Conservation (phyloP, 257 asterid species). For the Capsicum pubescens region DNA sequence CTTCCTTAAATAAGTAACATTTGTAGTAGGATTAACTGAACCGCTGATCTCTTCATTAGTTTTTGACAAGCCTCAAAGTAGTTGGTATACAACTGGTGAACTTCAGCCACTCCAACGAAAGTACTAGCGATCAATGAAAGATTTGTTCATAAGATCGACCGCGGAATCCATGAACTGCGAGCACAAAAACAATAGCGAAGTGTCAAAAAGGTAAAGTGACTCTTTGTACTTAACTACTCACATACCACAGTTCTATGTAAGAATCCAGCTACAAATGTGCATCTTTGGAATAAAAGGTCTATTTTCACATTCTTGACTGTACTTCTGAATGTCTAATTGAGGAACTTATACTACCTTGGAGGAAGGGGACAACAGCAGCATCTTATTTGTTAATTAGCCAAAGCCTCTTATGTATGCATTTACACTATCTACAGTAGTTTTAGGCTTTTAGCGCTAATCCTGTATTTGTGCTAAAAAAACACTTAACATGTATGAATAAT, state of each 20-base stretch:
- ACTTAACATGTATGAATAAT: no score
- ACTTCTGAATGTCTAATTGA: background rate
- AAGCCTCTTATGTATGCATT: background rate
- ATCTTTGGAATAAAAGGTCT: background rate
- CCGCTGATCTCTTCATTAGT: conserved; percentile 18
- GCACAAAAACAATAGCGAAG: conserved; percentile 26
- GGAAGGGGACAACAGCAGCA: background rate
- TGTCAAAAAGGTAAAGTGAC: background rate
- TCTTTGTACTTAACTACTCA: background rate
- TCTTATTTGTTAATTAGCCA: background rate
- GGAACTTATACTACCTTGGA: background rate
- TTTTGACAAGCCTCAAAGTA: conserved; percentile 29
- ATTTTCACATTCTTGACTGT: background rate
- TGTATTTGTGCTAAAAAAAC: no score
- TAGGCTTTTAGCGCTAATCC: no score
- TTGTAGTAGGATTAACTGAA: background rate
- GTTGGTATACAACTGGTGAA: background rate
- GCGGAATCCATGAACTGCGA: conserved; percentile 92
- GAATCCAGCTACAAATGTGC: background rate
- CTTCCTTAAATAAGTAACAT: no score
- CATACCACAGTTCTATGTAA: background rate
- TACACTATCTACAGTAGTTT: background rate
- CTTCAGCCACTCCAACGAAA: background rate
- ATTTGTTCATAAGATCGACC: conserved; percentile 72
- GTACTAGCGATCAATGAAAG: conserved; percentile 66